phyloP scores from a whole-genome alignment of 805 yeast species.

The Candida vaughaniae region DNA sequence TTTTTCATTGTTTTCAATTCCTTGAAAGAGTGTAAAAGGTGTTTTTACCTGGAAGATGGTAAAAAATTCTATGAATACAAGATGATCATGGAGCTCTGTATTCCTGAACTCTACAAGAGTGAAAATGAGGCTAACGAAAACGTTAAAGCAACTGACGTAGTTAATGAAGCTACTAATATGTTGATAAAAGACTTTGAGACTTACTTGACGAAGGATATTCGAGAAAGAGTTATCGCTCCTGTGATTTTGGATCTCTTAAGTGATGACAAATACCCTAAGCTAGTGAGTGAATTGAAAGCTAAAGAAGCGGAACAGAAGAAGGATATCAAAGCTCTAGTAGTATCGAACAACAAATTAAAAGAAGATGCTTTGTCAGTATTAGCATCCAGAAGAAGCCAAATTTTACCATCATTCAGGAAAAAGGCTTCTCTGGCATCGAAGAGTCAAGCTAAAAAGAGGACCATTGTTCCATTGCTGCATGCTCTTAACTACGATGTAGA shows the following conservation, averaged over 20 bases:
- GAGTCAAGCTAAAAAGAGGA: slow-evolving; percentile 18
- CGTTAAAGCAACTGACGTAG: slow-evolving; percentile 26
- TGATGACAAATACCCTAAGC: slow-evolving; percentile 56
- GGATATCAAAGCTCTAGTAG: slow-evolving; percentile 15
- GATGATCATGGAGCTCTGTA: slow-evolving; percentile 57
- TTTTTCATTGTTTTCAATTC: slow-evolving; percentile 70
- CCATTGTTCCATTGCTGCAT: slow-evolving; percentile 52
- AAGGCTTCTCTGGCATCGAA: slow-evolving; percentile 26
- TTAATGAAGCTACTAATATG: slow-evolving; percentile 58
- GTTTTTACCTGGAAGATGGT: slow-evolving; percentile 64
- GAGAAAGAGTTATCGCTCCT: slow-evolving; percentile 72
- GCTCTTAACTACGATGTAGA: slow-evolving; percentile 46
- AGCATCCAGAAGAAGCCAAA: slow-evolving; percentile 18
- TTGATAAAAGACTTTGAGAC: slow-evolving; percentile 63
- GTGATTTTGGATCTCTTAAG: slow-evolving; percentile 59
- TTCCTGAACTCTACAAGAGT: slow-evolving; percentile 43
- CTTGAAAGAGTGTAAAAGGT: slow-evolving; percentile 54
- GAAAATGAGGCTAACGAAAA: neutral
- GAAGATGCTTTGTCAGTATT: slow-evolving; percentile 27
- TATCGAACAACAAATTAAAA: slow-evolving; percentile 18
- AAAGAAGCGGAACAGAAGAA: slow-evolving; percentile 20
- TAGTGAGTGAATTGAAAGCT: slow-evolving; percentile 34
- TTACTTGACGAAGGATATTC: slow-evolving; percentile 66
- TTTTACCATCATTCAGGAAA: slow-evolving; percentile 37
- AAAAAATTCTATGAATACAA: slow-evolving; percentile 45